Evolutionary conservation across 805 yeast species (phyloP), one percentile per base, ranked within the genome.

Genomic region (Saturnispora dispora): DNA sequence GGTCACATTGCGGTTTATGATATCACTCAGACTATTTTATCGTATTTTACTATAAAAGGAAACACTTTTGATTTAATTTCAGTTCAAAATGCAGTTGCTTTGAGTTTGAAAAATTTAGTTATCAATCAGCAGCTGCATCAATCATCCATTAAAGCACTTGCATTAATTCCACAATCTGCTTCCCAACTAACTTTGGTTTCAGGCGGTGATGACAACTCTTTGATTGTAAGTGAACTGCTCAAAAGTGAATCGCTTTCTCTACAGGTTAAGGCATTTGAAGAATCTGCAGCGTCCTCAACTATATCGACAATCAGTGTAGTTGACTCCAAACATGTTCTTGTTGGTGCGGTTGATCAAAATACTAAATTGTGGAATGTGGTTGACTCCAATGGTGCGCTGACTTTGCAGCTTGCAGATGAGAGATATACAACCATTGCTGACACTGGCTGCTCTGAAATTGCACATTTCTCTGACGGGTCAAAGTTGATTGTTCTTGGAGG

Each of bases 151-250:
- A 86, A 88, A 55, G 75, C 84, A 1, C 61, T 86, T n/a, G 73
- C 67, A 65, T 11, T 59, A 54, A 2, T 51, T 46, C 41, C 55
- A 25, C 7, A 33, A 5, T 39, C 50, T 5, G 22, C 35, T 4
- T 45, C 51, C 3, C 37, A 50, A 44, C 55, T 51, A 2, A 61
- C 66, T 22, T 64, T 86, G 4, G 69, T 81, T 5, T 80, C 96
- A 1, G 97, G 96, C 32, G 98, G 99, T 50, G 99, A 93, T 63
- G 99, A 93, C 60, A 90, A 91, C 66, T 85, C 88, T 0, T 60
- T 85, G 3, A 75, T 71, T 1, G 61, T 77, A 1, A 65, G 74
- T 1, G 53, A 60, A 15, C 52, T 65, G 1, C 47, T 69, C 7
- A 63, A 67, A 1, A 60, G 58, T 9, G 58, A 64, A 0, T 52